A percentile compares a stretch with the other conserved stretches of the same genome.
These are phyloP conservation scores for Scedosporium boydii DNA, from an alignment of 2,329 filamentous ascomycete genomes.

Conservation along the genomic window DNA sequence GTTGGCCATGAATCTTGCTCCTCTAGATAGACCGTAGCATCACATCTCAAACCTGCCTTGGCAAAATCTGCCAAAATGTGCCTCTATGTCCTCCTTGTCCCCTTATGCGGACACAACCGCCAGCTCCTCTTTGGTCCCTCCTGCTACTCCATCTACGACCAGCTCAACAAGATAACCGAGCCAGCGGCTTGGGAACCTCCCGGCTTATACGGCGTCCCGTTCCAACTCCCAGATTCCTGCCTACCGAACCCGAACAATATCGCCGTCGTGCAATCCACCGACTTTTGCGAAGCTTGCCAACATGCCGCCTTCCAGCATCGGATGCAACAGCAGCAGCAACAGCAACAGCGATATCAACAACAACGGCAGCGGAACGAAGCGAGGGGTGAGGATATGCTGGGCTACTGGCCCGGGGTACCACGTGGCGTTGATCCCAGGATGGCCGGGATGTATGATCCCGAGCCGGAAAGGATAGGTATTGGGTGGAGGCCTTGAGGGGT, in stretches of 20 bases:
- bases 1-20: too few relatives aligned
- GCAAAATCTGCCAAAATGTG: neutral
- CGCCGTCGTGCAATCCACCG: neutral
- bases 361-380: neutral
- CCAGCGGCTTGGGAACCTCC: conserved; percentile 4
- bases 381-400: neutral
- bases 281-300: conserved; percentile 3
- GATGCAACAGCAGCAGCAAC: neutral
- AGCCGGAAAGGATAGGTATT: conserved; percentile 3
- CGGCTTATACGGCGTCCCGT: conserved; percentile 2
- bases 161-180: conserved; percentile 4
- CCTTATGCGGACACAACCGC: conserved; percentile 2
- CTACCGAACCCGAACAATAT: neutral
- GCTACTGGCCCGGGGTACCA: neutral
- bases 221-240: conserved; percentile 3
- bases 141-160: conserved; percentile 1
- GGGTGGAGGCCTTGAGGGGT: conserved; percentile 2
- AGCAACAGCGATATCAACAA: neutral
- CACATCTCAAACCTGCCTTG: neutral
- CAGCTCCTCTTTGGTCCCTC: conserved; percentile 6
- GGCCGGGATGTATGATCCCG: neutral
- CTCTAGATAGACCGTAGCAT: too few relatives aligned
- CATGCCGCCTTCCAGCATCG: neutral
- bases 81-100: conserved; percentile 4
- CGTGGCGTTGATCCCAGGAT: neutral